Evolutionary conservation across 306 rosid species (phyloP).

Genomic region (Malus orientalis): DNA sequence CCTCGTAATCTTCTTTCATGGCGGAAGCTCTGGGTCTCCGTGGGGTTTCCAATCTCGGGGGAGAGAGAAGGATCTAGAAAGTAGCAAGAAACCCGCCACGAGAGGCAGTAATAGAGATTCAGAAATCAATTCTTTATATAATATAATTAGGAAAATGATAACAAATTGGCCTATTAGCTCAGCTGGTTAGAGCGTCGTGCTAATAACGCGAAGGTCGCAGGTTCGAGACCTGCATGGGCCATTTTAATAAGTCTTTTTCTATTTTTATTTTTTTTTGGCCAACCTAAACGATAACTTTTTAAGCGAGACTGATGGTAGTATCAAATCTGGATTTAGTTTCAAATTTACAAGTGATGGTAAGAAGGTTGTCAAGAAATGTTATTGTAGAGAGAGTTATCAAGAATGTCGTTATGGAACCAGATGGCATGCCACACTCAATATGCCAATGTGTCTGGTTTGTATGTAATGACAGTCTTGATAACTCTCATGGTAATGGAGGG

Average conservation of each 20-base stretch:
- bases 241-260: background rate
- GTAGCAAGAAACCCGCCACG: background rate
- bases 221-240: conserved; percentile 71
- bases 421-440: too few species aligned
- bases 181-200: conserved; percentile 75
- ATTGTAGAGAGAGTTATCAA: too few species aligned
- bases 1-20: conserved; percentile 69
- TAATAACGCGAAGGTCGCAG: conserved; percentile 72
- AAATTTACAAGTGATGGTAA: background rate
- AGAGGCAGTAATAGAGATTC: accelerated
- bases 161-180: conserved; percentile 45
- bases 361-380: background rate
- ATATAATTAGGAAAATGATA: accelerated
- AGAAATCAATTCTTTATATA: accelerated
- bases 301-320: too few species aligned
- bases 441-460: background rate
- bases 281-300: too few species aligned
- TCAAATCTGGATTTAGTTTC: background rate
- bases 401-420: background rate
- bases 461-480: background rate
- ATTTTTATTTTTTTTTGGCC: too few species aligned
- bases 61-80: background rate
- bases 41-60: background rate
- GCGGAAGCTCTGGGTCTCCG: background rate
- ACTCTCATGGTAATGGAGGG: background rate